Conservation (phyloP, 2,329 filamentous ascomycete species). For the Xylaria sp. region DNA sequence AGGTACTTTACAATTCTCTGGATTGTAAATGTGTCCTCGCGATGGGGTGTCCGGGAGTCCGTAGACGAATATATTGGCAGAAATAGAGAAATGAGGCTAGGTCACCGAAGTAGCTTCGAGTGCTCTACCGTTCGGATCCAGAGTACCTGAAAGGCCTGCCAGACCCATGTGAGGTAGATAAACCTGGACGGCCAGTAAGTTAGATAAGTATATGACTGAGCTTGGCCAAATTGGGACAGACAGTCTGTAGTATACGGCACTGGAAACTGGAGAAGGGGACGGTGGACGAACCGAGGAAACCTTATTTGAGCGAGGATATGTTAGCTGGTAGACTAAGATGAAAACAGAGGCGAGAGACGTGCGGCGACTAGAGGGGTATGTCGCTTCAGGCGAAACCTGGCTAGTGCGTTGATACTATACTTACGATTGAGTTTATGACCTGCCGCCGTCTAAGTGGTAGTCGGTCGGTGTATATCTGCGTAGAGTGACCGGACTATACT, state of each 20-base stretch:
- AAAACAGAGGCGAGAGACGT: neutral
- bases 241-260: neutral
- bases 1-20: neutral
- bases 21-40: neutral
- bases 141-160: neutral
- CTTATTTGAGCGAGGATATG: constrained; percentile 14
- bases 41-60: neutral
- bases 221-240: neutral
- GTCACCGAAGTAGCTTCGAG: neutral
- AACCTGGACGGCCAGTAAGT: neutral
- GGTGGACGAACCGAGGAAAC: constrained; percentile 13
- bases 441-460: constrained; percentile 15
- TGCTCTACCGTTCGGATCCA: neutral
- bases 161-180: neutral
- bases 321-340: constrained; percentile 20
- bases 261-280: neutral
- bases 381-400: neutral
- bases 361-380: constrained; percentile 1
- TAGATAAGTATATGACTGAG: neutral
- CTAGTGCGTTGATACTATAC: constrained; percentile 16
- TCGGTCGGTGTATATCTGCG: constrained; percentile 18
- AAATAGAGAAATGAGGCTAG: neutral
- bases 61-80: neutral
- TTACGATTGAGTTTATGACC: constrained; percentile 31
- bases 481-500: constrained; percentile 6